Base-by-base conservation (phyloP, 345 rosid genomes). In the Camelina laxa region DNA sequence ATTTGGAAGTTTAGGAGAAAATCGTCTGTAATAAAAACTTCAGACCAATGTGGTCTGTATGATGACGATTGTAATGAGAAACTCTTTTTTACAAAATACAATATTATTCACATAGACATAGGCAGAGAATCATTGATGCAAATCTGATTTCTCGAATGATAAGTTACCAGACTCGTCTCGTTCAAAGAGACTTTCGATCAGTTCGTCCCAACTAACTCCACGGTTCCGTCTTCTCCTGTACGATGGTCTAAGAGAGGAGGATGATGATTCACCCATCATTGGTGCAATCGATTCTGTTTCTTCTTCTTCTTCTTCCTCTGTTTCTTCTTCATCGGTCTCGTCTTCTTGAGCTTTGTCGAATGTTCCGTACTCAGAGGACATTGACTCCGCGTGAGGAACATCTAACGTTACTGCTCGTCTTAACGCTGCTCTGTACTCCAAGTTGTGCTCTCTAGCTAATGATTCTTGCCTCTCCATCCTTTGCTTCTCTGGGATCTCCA, bases 401-500 rank as follows among this genome's bases (percentile, higher is more conserved):
- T 82, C 77, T 38, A 92, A 78, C 0, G 92, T 85, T 42, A 84
- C 98, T 21, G 96, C 97, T 75, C 97, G 90, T 69, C 87, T 84
- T 57, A 90, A 64, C 1, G 97, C 99, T n/a, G 93, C 97, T 81
- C 72, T 85, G 80, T 94, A 75, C 82, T 94, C 97, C 70, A 87
- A 73, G 0, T 44, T 79, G 70, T 91, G 96, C 47, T 93, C 97
- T 75, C 83, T 84, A 2, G 79, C 92, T 67, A 89, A 35, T 9
- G 92, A 85, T 77, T 92, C 81, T 76, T 90, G 97, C 54, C 92
- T 84, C 82, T 95, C 97, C 97, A 92, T 95, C 75, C 77, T 86
- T 75, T 92, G 99, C 81, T 87, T 84, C 44, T 75, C 86, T 0
- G 97, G 97, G 44, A 85, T 87, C 83, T 84, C 91, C 92, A 81